A percentile compares a stretch with the other conserved stretches of the same genome.
Conservation (phyloP, 2,329 filamentous ascomycete species). For the Phyllosticta citrichinensis region DNA sequence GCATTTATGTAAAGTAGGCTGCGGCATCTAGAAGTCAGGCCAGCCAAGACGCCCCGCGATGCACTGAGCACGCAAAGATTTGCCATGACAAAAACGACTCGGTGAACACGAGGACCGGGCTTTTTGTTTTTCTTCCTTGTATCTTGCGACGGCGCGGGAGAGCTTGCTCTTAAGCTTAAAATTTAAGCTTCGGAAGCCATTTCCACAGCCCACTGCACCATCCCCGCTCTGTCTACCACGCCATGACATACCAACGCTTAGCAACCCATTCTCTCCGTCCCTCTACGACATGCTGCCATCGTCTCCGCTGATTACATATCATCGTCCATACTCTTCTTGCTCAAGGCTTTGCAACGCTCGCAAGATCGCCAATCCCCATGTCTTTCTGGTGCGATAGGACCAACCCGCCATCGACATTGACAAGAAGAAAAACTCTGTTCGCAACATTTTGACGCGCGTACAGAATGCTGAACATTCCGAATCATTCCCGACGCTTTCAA, state of each 20-base stretch:
- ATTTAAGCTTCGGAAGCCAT: not conserved
- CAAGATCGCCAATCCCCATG: too few relatives aligned
- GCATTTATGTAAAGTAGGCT: not conserved
- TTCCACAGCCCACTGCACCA: not conserved
- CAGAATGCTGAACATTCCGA: not conserved
- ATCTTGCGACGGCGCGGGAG: not conserved
- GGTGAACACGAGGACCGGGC: not conserved
- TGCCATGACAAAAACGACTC: not conserved
- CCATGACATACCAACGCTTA: too few relatives aligned
- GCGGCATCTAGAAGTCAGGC: not conserved
- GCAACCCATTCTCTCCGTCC: too few relatives aligned
- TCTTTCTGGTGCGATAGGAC: too few relatives aligned
- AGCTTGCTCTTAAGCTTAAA: not conserved
- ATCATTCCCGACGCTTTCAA: not conserved
- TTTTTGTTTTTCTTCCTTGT: not conserved
- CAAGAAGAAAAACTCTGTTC: too few relatives aligned
- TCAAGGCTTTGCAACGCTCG: too few relatives aligned
- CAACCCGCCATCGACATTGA: too few relatives aligned
- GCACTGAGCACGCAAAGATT: not conserved
- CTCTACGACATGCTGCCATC: too few relatives aligned
- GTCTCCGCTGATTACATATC: too few relatives aligned
- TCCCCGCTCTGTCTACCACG: too few relatives aligned
- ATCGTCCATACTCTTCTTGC: too few relatives aligned
- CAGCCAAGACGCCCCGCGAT: not conserved
- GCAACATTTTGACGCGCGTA: not conserved